Percentiles rank a stretch among this genome's conserved stretches.
phyloP scores from a whole-genome alignment of 169 alveolate genomes.

The Cyclospora cayetanensis region DNA sequence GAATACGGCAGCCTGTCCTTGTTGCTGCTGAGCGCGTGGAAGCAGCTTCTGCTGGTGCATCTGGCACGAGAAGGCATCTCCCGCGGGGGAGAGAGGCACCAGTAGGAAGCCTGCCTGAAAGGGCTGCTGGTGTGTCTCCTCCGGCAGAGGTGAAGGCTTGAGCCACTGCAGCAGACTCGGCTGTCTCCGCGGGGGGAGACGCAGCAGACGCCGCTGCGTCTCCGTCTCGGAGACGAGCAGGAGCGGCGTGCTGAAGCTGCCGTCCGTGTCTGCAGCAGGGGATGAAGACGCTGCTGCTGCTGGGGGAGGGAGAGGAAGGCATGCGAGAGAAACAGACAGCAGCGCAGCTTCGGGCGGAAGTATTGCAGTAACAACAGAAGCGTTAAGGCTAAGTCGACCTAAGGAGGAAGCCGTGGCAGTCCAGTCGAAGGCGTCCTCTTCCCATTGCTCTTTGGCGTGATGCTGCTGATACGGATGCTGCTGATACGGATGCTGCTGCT shows the following conservation, averaged over 20 bases:
- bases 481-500: constrained; percentile 11
- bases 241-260: not conserved
- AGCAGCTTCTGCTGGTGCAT: not conserved
- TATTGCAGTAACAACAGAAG: not conserved
- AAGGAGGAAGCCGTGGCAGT: constrained; percentile 7
- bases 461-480: not conserved
- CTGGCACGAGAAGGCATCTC: not conserved
- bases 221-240: not conserved
- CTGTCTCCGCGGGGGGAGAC: not conserved
- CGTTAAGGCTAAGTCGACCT: not conserved
- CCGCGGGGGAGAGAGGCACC: not conserved
- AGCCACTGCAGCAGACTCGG: constrained; percentile 36
- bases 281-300: constrained; percentile 33
- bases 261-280: not conserved
- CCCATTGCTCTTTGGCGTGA: constrained; percentile 18
- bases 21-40: constrained; percentile 10
- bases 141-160: not conserved
- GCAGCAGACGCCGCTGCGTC: not conserved
- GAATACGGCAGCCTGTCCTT: not conserved
- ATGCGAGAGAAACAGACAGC: not conserved
- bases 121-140: constrained; percentile 5
- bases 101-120: constrained; percentile 13
- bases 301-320: not conserved
- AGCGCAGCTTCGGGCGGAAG: constrained; percentile 31
- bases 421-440: constrained; percentile 27